Conservation (phyloP, 805 yeast species). For the Candida wancherniae region DNA sequence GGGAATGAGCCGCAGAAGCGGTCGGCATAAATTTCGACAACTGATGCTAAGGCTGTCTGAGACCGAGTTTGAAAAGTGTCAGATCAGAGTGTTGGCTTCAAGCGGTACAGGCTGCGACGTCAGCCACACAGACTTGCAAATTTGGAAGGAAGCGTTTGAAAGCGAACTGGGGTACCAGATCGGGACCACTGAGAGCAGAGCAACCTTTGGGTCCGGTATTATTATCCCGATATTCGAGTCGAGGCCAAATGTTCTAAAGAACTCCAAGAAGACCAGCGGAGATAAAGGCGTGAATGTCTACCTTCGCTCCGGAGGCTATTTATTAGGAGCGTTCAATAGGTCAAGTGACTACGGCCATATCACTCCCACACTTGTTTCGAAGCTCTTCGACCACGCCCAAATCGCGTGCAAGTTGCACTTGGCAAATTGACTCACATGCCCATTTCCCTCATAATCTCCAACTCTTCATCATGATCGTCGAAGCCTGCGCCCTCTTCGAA, state of each 20-base stretch:
- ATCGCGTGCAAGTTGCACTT: constrained; percentile 36
- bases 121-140: constrained; percentile 27
- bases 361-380: constrained; percentile 37
- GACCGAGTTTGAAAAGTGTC: constrained; percentile 4
- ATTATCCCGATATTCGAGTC: constrained; percentile 49
- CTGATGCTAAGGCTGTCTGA: constrained; percentile 5
- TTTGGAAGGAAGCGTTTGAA: constrained; percentile 43
- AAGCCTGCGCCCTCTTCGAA: too few relatives aligned
- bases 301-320: constrained; percentile 32
- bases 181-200: constrained; percentile 23
- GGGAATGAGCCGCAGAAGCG: background rate
- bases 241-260: constrained; percentile 31
- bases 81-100: constrained; percentile 44
- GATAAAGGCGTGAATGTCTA: constrained; percentile 6
- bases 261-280: background rate
- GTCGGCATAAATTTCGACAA: constrained; percentile 4
- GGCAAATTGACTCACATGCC: constrained; percentile 19
- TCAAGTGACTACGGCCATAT: constrained; percentile 16
- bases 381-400: constrained; percentile 43
- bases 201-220: constrained; percentile 44
- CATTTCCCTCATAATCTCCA: constrained; percentile 37
- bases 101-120: constrained; percentile 23
- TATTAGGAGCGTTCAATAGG: constrained; percentile 40
- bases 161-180: constrained; percentile 52
- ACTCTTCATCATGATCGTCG: constrained; percentile 21